A percentile compares a stretch with the other conserved stretches of the same genome.
phyloP scores from a whole-genome alignment of 2,329 filamentous ascomycete genomes.

The Cordyceps cicadae region DNA sequence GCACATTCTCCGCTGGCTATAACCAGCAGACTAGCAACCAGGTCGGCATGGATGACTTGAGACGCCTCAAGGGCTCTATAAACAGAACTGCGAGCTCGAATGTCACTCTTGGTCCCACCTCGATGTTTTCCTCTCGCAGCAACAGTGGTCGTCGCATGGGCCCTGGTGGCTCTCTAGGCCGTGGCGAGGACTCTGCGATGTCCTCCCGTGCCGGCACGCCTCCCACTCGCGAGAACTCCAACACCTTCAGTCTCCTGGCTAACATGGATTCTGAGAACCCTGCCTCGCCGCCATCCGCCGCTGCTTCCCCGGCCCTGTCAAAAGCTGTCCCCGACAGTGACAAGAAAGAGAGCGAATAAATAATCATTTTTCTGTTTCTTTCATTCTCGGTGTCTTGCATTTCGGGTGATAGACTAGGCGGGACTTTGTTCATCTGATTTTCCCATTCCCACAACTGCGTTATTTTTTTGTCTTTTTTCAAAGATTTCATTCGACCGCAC shows the following conservation, averaged over 20 bases:
- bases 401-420: slow-evolving; percentile 45
- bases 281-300: slow-evolving; percentile 61
- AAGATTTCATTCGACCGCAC: slow-evolving; percentile 38
- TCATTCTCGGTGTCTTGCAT: slow-evolving; percentile 35
- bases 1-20: slow-evolving; percentile 69
- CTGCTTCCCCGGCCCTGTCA: slow-evolving; percentile 56
- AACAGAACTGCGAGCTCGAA: slow-evolving; percentile 55
- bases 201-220: slow-evolving; percentile 89
- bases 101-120: slow-evolving; percentile 68
- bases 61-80: slow-evolving; percentile 62
- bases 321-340: slow-evolving; percentile 52
- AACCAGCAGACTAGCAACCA: slow-evolving; percentile 72
- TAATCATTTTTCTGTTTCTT: slow-evolving; percentile 18
- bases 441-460: slow-evolving; percentile 13
- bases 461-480: slow-evolving; percentile 29
- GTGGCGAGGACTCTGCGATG: slow-evolving; percentile 76
- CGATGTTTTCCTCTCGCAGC: slow-evolving; percentile 81
- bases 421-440: slow-evolving; percentile 23
- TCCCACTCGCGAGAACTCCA: slow-evolving; percentile 56
- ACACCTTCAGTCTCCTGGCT: slow-evolving; percentile 71
- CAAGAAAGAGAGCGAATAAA: slow-evolving; percentile 44
- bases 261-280: slow-evolving; percentile 56
- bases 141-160: slow-evolving; percentile 80
- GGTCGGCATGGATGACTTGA: slow-evolving; percentile 84
- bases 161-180: slow-evolving; percentile 62